These are phyloP conservation scores for Phytophthora capsici DNA, from an alignment of 352 stramenopile species.

Conservation along the genomic window DNA sequence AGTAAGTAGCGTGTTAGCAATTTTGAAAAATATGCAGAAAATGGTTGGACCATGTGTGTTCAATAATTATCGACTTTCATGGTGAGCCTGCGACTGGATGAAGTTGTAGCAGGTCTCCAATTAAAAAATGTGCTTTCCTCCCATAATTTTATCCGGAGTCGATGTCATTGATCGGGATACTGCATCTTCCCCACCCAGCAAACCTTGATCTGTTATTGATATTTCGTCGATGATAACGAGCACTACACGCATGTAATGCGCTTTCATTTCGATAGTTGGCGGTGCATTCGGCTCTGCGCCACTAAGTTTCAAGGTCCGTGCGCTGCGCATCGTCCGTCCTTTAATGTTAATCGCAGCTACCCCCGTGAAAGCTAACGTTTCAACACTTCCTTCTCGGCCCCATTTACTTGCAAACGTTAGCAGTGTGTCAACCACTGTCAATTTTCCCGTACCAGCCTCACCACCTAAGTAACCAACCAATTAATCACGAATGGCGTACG, in stretches of 20 bases:
- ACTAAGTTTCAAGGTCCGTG: neutral
- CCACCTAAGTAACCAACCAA: too few species aligned
- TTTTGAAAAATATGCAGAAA: too few species aligned
- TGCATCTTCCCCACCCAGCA: constrained; percentile 25
- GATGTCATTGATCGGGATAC: constrained; percentile 7
- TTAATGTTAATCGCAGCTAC: neutral
- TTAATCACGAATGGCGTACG: too few species aligned
- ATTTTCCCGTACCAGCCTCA: neutral
- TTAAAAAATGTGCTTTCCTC: constrained; percentile 32
- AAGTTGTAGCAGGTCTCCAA: constrained; percentile 37
- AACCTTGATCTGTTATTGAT: constrained; percentile 30
- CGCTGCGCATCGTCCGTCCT: neutral
- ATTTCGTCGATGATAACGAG: constrained; percentile 39
- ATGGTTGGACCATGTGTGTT: too few species aligned
- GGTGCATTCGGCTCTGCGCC: neutral
- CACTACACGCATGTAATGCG: constrained; percentile 8
- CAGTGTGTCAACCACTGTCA: neutral
- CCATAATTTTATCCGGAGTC: constrained; percentile 17
- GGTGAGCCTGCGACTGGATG: constrained; percentile 18
- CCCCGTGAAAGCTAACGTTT: neutral
- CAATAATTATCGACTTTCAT: constrained; percentile 17
- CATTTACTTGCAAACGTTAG: neutral
- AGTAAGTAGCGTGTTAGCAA: neutral
- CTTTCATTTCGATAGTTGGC: constrained; percentile 25
- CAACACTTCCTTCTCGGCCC: neutral